Conservation (phyloP, 495 filamentous ascomycete genomes). For the Amniculicola lignicola region DNA sequence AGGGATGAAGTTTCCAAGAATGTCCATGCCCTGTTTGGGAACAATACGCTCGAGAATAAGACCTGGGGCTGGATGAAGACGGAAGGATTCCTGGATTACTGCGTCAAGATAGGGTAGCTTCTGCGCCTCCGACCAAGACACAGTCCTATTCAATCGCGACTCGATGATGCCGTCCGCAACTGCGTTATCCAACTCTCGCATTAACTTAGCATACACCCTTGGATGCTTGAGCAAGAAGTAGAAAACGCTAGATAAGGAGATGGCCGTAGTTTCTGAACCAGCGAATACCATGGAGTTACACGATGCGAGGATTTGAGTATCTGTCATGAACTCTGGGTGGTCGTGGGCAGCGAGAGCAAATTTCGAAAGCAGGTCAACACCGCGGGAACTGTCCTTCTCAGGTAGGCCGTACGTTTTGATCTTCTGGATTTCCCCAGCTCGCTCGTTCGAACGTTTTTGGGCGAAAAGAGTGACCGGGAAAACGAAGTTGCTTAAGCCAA, state of each 20-base stretch:
- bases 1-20: slow-evolving; percentile 53
- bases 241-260: slow-evolving; percentile 43
- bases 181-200: slow-evolving; percentile 43
- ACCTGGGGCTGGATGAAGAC: slow-evolving; percentile 61
- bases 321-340: slow-evolving; percentile 62
- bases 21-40: slow-evolving; percentile 50
- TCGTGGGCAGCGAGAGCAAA: slow-evolving; percentile 49
- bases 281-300: slow-evolving; percentile 60
- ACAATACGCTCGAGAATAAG: slow-evolving; percentile 64
- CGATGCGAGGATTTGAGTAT: slow-evolving; percentile 62
- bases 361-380: slow-evolving; percentile 48
- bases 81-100: slow-evolving; percentile 66
- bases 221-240: slow-evolving; percentile 44
- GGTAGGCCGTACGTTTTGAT: slow-evolving; percentile 38
- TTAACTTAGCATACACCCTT: slow-evolving; percentile 40
- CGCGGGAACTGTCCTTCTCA: slow-evolving; percentile 34
- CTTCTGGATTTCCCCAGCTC: slow-evolving; percentile 46
- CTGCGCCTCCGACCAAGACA: slow-evolving; percentile 47
- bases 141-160: slow-evolving; percentile 31
- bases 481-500: slow-evolving; percentile 51
- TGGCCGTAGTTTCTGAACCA: slow-evolving; percentile 46
- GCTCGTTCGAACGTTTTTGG: slow-evolving; percentile 53
- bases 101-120: slow-evolving; percentile 62
- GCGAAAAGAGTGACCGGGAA: slow-evolving; percentile 64
- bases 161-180: slow-evolving; percentile 39